Conservation (phyloP, 345 rosid species). For the Eucalyptus paniculata region DNA sequence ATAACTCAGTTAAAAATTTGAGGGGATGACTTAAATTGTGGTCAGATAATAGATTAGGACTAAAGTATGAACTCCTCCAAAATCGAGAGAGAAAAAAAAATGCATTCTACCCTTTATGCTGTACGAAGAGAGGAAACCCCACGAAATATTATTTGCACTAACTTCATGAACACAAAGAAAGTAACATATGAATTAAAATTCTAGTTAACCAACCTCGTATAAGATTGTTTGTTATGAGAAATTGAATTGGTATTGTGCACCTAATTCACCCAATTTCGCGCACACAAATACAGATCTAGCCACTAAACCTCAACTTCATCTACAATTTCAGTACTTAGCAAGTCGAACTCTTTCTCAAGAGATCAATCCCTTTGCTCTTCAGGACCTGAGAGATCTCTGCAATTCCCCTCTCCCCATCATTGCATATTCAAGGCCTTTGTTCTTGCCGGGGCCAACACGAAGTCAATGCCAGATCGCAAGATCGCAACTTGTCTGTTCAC, state of each 20-base stretch:
- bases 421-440: not conserved
- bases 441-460: not conserved
- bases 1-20: too few relatives aligned
- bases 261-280: not conserved
- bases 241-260: not conserved
- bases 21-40: not conserved
- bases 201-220: not conserved
- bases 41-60: not conserved
- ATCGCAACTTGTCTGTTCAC: not conserved
- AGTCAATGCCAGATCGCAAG: not conserved
- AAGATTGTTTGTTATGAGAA: not conserved
- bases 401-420: not conserved
- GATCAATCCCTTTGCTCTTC: not conserved
- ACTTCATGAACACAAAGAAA: not conserved
- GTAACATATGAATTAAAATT: not conserved
- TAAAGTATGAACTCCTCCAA: not conserved
- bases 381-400: not conserved
- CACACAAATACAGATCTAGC: not conserved
- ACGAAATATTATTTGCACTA: not conserved
- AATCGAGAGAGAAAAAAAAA: not conserved
- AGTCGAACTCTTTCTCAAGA: not conserved
- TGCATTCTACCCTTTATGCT: not conserved
- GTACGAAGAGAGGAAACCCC: not conserved
- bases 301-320: not conserved
- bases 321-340: not conserved